Evolutionary conservation across 192 early-diverging fungal genomes (phyloP), one percentile per base, ranked within the genome.

Genomic region (Podila minutissima): DNA sequence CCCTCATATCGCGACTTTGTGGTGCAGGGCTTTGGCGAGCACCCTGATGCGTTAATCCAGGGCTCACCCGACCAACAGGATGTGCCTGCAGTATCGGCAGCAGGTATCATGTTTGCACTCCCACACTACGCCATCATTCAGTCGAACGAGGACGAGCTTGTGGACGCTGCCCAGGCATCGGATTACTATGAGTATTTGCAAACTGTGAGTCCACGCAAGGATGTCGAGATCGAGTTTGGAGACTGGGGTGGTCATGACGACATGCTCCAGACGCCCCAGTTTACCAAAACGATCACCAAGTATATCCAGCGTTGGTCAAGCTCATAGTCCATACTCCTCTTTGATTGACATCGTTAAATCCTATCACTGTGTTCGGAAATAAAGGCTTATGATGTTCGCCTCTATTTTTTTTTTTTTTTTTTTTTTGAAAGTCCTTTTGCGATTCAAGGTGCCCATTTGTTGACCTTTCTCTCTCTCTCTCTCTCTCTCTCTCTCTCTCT

Each of bases 1-100:
- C 94, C 95, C 5, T 63, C 64, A 10, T 97, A 97, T 73, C 50
- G 70, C 15, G 92, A 91, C 57, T 96, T 95, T 75, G 83, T 98
- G 32, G 72, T 86, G 4, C 85, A 86, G 69, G 95, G 91, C 19
- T 98, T 98, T 83, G 81, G 84, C 2, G 31, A 59, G 5, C 83
- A 89, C 64, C 64, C 58, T n/a, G 69, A 63, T 24, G 69, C 59
- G 2, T 85, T 89, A 69, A 67, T 64, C 26, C 26, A 66, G 0
- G 88, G 84, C 5, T 94, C 91, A 6, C 86, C 91, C 4, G 60
- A 86, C 68, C 57, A 83, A 74, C 58, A 69, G 64, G 20, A 32
- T 17, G 20, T 53, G 0, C 68, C 61, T 20, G 11, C n/a, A 7
- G 48, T 46, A 46, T 46, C 24, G 0, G 13, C 17, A 1, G 59